Evolutionary conservation across 129 eudicot species (phyloP), one percentile per base, ranked within the genome.

Genomic region (Silybum marianum): DNA sequence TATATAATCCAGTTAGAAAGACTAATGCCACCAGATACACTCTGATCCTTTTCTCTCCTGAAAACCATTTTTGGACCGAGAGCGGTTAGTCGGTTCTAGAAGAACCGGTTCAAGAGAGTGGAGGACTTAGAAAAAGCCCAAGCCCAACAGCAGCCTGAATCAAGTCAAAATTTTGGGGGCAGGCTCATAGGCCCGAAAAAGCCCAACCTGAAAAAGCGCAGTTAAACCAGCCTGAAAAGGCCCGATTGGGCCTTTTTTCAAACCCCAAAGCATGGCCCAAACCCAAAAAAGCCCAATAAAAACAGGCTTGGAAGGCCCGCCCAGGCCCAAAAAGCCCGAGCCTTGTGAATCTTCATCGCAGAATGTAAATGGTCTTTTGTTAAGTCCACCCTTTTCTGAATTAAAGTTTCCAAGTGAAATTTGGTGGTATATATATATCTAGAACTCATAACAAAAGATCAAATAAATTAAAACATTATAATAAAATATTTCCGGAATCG

Each of bases 391-490:
- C 67, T 36, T 40, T 68, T 76, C 39, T 24, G 24, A 51, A 24
- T 11, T 76, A n/a, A 72, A 30, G 22, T 48, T 44, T 73, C 16
- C 62, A 48, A 70, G 48, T 75, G 85, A 69, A 82, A 69, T 72
- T 71, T n/a, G 72, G 68, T 69, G 72, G 48, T 24, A 58, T 76
- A 7, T 82, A 6, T 70, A 70, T 62, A 65, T 65, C 26, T 19
- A 65, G 36, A 48, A 26, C 72, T 75, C 81, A 69, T 32, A 14
- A 69, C 21, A 71, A 38, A 77, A 77, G 70, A 51, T 40, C 19
- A 22, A 76, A 77, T 28, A 62, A 39, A 72, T 21, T 76, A 76
- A 28, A 40, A 25, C 30, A 8, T 40, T 12, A 66, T n/a, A 60
- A 6, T 19, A 58, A 72, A 78, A 63, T 26, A 65, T 76, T 81